These are phyloP conservation scores for Ochetophila trinervis DNA, from an alignment of 306 rosid genomes.

Conservation along the genomic window DNA sequence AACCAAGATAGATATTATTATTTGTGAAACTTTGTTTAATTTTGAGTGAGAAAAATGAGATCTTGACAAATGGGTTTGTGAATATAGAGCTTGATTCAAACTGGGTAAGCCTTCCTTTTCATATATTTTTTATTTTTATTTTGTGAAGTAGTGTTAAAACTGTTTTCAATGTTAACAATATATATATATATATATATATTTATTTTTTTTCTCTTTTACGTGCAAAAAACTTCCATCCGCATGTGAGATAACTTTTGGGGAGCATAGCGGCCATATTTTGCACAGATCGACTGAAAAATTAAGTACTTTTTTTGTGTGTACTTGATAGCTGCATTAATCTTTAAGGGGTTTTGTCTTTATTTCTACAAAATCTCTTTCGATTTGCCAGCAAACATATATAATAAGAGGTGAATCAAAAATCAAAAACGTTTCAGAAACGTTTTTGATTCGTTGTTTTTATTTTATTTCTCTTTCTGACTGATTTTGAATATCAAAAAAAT, in stretches of 20 bases:
- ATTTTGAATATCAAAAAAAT: too few relatives aligned
- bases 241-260: constrained; percentile 33
- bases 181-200: too few relatives aligned
- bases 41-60: neutral
- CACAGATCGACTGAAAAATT: constrained; percentile 45
- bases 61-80: neutral
- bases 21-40: neutral
- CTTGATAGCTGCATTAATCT: constrained; percentile 49
- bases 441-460: neutral
- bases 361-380: constrained; percentile 37
- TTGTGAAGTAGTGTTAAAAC: too few relatives aligned
- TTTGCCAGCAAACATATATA: constrained; percentile 32
- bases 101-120: too few relatives aligned
- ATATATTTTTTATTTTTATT: too few relatives aligned
- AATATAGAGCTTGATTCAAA: too few relatives aligned
- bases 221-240: constrained; percentile 93
- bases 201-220: neutral
- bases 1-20: too few relatives aligned
- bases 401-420: too few relatives aligned
- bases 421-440: too few relatives aligned
- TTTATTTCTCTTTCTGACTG: too few relatives aligned
- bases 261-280: constrained; percentile 86
- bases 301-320: constrained; percentile 25
- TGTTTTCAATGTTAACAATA: neutral
- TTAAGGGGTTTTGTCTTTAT: constrained; percentile 40